A percentile compares a stretch with the other conserved stretches of the same genome.
Evolutionary conservation across 805 yeast genomes (phyloP).

Genomic region (Hanseniaspora guilliermondii): DNA sequence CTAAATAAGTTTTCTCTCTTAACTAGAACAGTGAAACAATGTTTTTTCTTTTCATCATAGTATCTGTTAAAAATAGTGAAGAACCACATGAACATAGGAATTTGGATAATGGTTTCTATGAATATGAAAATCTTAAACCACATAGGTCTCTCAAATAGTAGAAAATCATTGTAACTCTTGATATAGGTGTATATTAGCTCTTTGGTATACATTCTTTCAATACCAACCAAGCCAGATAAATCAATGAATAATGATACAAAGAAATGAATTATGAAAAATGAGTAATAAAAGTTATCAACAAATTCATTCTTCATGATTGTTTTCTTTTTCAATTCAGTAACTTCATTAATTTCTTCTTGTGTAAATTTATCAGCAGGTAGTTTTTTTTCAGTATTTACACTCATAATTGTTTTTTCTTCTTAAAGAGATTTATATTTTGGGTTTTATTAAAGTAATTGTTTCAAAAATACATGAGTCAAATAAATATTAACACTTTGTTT

Average conservation of each 20-base stretch:
- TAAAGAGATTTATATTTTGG: not conserved
- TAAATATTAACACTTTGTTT: no score
- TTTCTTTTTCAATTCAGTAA: not conserved
- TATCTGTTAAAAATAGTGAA: conserved; percentile 14
- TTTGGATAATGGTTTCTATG: conserved; percentile 61
- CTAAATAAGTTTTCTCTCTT: conserved; percentile 12
- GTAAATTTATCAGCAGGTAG: conserved; percentile 2
- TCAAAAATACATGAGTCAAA: no score
- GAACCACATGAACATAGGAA: conserved; percentile 57
- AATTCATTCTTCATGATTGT: conserved; percentile 12
- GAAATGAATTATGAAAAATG: conserved; percentile 52
- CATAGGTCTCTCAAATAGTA: conserved; percentile 43
- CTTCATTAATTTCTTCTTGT: conserved; percentile 8
- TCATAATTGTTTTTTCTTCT: not conserved
- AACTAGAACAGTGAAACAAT: conserved; percentile 9
- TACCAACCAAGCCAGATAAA: conserved; percentile 56
- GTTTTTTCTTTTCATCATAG: conserved; percentile 11
- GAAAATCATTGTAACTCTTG: conserved; percentile 53
- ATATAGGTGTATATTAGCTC: conserved; percentile 48
- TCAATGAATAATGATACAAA: conserved; percentile 69
- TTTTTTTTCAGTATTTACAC: not conserved
- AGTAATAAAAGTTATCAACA: conserved; percentile 35
- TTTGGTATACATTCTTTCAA: conserved; percentile 36
- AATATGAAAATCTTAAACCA: conserved; percentile 68
- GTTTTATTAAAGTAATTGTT: no score